A percentile compares a stretch with the other conserved stretches of the same genome.
phyloP scores from a whole-genome alignment of 73 alveolate species.

The Breviolum minutum region DNA sequence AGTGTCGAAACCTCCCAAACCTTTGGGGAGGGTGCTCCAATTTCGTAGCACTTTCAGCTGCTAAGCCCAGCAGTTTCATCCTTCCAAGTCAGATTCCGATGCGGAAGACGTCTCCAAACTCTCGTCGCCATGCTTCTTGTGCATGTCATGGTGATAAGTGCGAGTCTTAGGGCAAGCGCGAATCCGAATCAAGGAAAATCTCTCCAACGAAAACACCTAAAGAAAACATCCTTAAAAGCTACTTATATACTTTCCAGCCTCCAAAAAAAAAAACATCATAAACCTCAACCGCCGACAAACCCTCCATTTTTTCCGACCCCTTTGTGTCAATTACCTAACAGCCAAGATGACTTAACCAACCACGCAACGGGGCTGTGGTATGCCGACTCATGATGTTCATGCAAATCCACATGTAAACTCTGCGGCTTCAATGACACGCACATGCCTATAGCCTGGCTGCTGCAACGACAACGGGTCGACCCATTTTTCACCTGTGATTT shows the following conservation, averaged over 20 bases:
- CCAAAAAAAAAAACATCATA: no score
- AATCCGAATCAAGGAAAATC: background rate
- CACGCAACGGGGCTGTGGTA: conserved; percentile 80
- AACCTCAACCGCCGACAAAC: no score
- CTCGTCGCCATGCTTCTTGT: conserved; percentile 1
- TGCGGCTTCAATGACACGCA: conserved; percentile 76
- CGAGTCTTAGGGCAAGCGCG: background rate
- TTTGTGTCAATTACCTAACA: background rate
- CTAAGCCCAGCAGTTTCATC: no score
- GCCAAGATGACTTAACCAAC: background rate
- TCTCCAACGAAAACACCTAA: background rate
- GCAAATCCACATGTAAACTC: conserved; percentile 36
- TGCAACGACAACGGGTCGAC: no score
- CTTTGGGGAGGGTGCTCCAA: no score
- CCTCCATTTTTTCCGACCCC: background rate
- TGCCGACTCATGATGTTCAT: conserved; percentile 75
- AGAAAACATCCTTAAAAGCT: background rate
- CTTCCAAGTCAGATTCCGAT: background rate
- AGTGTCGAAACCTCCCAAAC: no score
- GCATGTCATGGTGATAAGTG: background rate
- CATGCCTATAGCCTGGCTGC: conserved; percentile 39
- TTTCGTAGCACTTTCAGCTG: no score
- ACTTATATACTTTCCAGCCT: background rate
- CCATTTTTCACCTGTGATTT: no score
- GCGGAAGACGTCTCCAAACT: background rate